Percentiles rank a stretch among this genome's conserved stretches.
These are phyloP conservation scores for Chaetomium sp. DNA, from an alignment of 2,329 filamentous ascomycete species.

Conservation along the genomic window DNA sequence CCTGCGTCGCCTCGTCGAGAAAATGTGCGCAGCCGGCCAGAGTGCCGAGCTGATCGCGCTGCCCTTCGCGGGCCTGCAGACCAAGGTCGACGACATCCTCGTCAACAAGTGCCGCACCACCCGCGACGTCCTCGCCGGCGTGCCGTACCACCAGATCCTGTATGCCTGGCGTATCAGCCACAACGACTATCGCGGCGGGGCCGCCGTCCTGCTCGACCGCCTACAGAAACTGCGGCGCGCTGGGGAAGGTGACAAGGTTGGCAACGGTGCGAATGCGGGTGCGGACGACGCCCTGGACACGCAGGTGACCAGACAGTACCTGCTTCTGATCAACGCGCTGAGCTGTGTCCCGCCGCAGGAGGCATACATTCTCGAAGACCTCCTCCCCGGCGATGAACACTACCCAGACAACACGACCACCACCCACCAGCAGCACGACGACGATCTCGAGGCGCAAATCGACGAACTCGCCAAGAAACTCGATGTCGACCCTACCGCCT, in stretches of 20 bases:
- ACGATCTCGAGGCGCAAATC: constrained; percentile 19
- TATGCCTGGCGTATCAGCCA: constrained; percentile 85
- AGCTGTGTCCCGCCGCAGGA: constrained; percentile 76
- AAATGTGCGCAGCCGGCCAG: constrained; percentile 62
- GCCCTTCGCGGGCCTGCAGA: constrained; percentile 70
- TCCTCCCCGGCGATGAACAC: constrained; percentile 28
- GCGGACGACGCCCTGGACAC: constrained; percentile 54
- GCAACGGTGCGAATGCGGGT: constrained; percentile 23
- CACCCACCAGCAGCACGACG: background rate
- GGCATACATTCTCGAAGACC: constrained; percentile 65
- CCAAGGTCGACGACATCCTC: constrained; percentile 73
- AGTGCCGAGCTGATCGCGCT: constrained; percentile 64
- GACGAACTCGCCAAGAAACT: constrained; percentile 19
- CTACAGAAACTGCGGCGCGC: constrained; percentile 55
- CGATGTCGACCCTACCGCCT: constrained; percentile 5
- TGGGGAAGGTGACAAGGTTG: constrained; percentile 52
- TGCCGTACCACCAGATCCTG: constrained; percentile 80
- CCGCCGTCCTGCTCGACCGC: constrained; percentile 55
- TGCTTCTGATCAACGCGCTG: constrained; percentile 89
- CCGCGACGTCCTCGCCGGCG: constrained; percentile 55
- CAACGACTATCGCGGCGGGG: constrained; percentile 77
- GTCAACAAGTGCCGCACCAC: constrained; percentile 63
- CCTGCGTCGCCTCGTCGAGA: constrained; percentile 62
- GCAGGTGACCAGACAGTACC: constrained; percentile 65
- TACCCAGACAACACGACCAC: background rate